These are phyloP conservation scores for Panaeolus cyanescens DNA, from an alignment of 768 basidiomycete species.

Conservation along the genomic window DNA sequence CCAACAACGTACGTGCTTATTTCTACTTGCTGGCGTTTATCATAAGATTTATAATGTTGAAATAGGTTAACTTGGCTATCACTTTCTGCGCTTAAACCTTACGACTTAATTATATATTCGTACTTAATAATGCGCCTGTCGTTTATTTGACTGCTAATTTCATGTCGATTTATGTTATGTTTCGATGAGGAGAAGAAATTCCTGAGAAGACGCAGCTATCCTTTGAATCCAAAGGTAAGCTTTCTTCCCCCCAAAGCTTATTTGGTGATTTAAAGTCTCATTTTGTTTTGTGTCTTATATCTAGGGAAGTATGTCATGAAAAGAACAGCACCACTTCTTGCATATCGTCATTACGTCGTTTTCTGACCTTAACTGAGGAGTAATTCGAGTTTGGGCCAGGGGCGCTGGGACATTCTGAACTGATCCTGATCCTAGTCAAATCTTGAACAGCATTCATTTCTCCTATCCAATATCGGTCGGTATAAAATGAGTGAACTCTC, in stretches of 20 bases:
- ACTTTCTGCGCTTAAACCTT: slow-evolving; percentile 41
- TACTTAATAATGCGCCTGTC: neutral
- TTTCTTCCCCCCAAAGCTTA: too few species aligned
- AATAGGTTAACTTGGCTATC: slow-evolving; percentile 35
- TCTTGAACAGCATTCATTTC: neutral
- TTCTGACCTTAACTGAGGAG: too few species aligned
- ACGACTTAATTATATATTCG: neutral
- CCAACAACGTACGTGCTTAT: slow-evolving; percentile 30
- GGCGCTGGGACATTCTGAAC: neutral
- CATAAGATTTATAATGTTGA: neutral
- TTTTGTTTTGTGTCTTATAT: too few species aligned
- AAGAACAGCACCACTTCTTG: too few species aligned
- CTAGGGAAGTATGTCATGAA: too few species aligned
- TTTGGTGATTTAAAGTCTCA: too few species aligned
- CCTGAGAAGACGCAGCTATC: too few species aligned
- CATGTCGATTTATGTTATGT: neutral
- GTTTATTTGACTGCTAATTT: neutral
- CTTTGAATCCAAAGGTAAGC: too few species aligned
- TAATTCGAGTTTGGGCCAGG: too few species aligned
- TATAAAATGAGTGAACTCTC: slow-evolving; percentile 30
- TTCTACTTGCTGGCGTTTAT: neutral
- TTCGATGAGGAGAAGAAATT: too few species aligned
- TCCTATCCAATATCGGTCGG: neutral
- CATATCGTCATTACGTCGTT: too few species aligned
- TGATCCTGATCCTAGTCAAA: neutral